phyloP scores from a whole-genome alignment of 805 yeast species.

The Blastobotrys chiropterorum region DNA sequence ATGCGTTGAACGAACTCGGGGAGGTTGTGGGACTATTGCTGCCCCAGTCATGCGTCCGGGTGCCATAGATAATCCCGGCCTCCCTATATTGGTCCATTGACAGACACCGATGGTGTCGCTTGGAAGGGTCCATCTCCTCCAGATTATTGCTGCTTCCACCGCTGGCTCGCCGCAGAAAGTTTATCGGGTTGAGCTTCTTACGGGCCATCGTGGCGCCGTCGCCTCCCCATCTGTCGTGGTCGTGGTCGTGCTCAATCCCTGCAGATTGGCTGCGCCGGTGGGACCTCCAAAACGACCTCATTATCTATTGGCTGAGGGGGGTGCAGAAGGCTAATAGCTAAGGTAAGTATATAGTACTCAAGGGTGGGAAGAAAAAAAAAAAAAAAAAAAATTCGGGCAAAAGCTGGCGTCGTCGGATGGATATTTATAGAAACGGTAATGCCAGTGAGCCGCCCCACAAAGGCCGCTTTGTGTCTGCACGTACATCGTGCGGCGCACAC shows the following conservation, averaged over 20 bases:
- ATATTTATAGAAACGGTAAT: neutral
- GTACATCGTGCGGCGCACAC: too few relatives aligned
- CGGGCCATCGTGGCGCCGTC: too few relatives aligned
- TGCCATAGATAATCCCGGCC: slow-evolving; percentile 37
- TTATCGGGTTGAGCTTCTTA: slow-evolving; percentile 20
- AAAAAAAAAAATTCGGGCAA: neutral
- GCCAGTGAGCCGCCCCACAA: neutral
- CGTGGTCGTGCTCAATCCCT: slow-evolving; percentile 4
- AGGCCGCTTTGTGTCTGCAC: neutral
- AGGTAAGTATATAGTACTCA: too few relatives aligned
- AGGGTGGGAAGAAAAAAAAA: neutral
- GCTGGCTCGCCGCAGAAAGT: slow-evolving; percentile 15
- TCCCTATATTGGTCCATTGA: slow-evolving; percentile 19
- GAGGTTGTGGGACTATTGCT: neutral
- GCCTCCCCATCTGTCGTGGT: slow-evolving; percentile 1
- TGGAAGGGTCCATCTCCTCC: slow-evolving; percentile 11
- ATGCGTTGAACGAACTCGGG: neutral
- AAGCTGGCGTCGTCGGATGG: neutral
- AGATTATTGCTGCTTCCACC: slow-evolving; percentile 16
- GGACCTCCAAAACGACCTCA: slow-evolving; percentile 13
- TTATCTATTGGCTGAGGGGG: too few relatives aligned
- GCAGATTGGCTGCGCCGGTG: slow-evolving; percentile 20
- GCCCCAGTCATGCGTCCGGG: slow-evolving; percentile 46
- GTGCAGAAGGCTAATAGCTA: too few relatives aligned
- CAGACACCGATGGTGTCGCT: slow-evolving; percentile 10